Evolutionary conservation across 371 early-diverging fungal genomes (phyloP).

Genomic region (Nematocida sp.): DNA sequence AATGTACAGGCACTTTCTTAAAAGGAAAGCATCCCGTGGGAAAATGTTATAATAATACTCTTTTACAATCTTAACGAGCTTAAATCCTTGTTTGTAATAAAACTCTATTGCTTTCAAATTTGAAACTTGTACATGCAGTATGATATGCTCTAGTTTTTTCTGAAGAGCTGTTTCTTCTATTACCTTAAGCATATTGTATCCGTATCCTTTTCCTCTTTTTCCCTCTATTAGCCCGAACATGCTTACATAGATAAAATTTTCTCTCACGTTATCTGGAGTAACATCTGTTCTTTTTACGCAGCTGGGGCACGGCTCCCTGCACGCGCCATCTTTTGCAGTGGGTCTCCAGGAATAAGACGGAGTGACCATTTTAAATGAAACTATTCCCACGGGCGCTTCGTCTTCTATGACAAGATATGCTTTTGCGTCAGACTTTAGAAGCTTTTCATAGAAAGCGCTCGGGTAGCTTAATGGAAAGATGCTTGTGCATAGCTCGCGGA

Average conservation of each 20-base stretch:
- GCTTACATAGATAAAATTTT: constrained; percentile 27
- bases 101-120: constrained; percentile 78
- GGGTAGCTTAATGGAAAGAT: constrained; percentile 42
- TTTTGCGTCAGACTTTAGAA: neutral
- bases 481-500: neutral
- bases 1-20: constrained; percentile 34
- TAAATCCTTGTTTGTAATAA: constrained; percentile 77
- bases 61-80: constrained; percentile 69
- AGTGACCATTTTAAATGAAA: neutral
- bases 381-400: neutral
- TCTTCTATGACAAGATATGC: neutral
- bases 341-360: neutral
- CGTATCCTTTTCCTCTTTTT: constrained; percentile 7
- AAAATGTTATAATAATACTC: constrained; percentile 72
- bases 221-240: constrained; percentile 14
- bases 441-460: constrained; percentile 28
- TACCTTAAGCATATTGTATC: constrained; percentile 2
- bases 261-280: neutral
- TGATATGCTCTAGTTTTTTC: constrained; percentile 64
- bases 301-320: neutral
- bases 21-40: constrained; percentile 49
- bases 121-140: constrained; percentile 79
- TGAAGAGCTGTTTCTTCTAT: constrained; percentile 27
- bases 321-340: neutral
- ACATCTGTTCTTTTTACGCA: neutral